phyloP scores from a whole-genome alignment of 345 rosid species.

The Brassica napus region Da-Ae NC_063436.1:17215001-17215500 shows the following conservation, averaged over 20 bases:
- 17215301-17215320: not conserved
- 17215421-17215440: no score
- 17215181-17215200: not conserved
- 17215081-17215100: slow-evolving; percentile 18
- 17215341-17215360: not conserved
- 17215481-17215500: not conserved
- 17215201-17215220: not conserved
- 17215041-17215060: not conserved
- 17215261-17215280: not conserved
- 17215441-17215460: no score
- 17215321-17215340: not conserved
- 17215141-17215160: slow-evolving; percentile 17
- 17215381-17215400: not conserved
- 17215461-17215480: no score
- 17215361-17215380: not conserved
- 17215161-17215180: not conserved
- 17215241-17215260: slow-evolving; percentile 17
- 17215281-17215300: not conserved
- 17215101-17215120: slow-evolving; percentile 35
- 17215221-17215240: not conserved
- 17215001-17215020: not conserved
- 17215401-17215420: not conserved
- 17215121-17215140: slow-evolving; percentile 27
- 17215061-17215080: not conserved
- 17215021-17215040: not conserved